Conservation (phyloP, 805 yeast genomes). For the Lipomyces chichibuensis region DNA sequence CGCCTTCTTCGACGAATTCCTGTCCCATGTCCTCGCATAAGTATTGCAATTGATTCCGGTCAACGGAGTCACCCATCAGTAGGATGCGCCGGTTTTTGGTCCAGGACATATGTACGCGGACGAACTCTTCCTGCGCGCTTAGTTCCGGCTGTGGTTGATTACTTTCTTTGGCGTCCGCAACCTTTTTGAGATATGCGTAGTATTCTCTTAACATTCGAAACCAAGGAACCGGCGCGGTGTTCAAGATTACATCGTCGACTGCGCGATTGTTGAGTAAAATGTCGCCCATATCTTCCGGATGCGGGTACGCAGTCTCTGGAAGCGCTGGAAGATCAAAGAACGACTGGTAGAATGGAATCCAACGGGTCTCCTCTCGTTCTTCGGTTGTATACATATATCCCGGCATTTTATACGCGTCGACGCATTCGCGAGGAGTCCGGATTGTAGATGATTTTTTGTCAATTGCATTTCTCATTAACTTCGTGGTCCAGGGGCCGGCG, state of each 20-base stretch:
- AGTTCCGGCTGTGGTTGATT: neutral
- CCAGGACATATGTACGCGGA: conserved; percentile 15
- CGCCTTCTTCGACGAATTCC: neutral
- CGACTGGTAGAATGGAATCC: conserved; percentile 17
- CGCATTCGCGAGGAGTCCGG: conserved; percentile 4
- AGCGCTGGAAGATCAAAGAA: conserved; percentile 13
- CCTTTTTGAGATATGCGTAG: neutral
- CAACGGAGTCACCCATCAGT: conserved; percentile 33
- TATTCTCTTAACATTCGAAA: conserved; percentile 5
- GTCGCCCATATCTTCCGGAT: neutral
- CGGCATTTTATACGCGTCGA: conserved; percentile 22
- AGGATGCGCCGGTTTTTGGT: conserved; percentile 19
- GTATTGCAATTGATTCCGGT: conserved; percentile 12
- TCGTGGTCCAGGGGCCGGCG: neutral
- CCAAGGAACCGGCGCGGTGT: conserved; percentile 21
- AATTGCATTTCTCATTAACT: neutral
- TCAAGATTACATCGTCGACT: neutral
- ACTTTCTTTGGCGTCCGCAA: neutral
- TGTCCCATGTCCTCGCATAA: conserved; percentile 24
- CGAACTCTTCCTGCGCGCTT: neutral
- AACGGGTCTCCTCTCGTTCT: conserved; percentile 5
- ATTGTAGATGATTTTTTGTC: neutral
- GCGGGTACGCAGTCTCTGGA: conserved; percentile 19
- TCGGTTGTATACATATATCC: conserved; percentile 10
- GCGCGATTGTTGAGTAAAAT: neutral